Percentiles rank a stretch among this genome's conserved stretches.
Conservation (phyloP, 192 early-diverging fungal species). For the Umbelopsis sp. region DNA sequence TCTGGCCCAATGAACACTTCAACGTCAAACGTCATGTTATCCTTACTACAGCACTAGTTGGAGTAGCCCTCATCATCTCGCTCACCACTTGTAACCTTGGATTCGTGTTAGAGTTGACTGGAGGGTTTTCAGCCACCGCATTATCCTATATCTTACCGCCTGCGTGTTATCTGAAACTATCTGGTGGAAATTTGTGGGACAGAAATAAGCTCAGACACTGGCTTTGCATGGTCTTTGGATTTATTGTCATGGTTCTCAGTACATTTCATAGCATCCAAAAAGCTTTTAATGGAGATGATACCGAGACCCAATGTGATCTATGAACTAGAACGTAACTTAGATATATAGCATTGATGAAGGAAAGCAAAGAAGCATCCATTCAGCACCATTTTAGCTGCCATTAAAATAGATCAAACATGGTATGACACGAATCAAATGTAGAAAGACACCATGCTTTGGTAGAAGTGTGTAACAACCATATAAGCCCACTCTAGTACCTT, state of each 20-base stretch:
- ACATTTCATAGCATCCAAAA: slow-evolving; percentile 48
- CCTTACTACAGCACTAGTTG: slow-evolving; percentile 68
- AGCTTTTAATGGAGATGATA: slow-evolving; percentile 8
- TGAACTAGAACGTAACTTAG: not conserved
- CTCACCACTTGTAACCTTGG: slow-evolving; percentile 81
- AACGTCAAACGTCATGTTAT: slow-evolving; percentile 63
- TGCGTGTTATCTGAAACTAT: slow-evolving; percentile 74
- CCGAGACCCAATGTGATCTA: slow-evolving; percentile 12
- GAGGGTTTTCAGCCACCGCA: slow-evolving; percentile 84
- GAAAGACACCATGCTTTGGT: not conserved
- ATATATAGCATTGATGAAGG: not conserved
- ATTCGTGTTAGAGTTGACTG: slow-evolving; percentile 85
- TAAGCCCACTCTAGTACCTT: not conserved
- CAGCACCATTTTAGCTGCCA: not conserved
- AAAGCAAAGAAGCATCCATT: not conserved
- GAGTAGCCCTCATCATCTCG: slow-evolving; percentile 66
- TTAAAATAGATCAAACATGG: not conserved
- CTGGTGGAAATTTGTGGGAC: slow-evolving; percentile 57
- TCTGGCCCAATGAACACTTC: slow-evolving; percentile 52
- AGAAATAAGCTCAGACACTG: slow-evolving; percentile 65
- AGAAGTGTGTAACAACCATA: too few relatives aligned
- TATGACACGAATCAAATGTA: not conserved
- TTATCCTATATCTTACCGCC: slow-evolving; percentile 89
- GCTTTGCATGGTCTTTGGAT: slow-evolving; percentile 77
- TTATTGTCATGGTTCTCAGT: slow-evolving; percentile 71